Evolutionary conservation across 1,284 basidiomycete genomes (phyloP).

Genomic region (Leccinum pachyderme): DNA sequence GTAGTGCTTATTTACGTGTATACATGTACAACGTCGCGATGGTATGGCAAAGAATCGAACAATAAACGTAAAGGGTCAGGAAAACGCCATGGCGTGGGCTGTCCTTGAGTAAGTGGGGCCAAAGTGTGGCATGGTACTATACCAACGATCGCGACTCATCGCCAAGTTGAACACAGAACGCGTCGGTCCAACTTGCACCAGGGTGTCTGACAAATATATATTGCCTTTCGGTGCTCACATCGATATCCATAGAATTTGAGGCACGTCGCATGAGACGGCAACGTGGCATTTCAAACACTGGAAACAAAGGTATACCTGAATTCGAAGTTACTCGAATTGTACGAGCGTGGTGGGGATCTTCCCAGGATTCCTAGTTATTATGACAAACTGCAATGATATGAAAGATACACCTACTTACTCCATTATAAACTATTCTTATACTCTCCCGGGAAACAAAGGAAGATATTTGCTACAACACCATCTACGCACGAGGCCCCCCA

Average conservation of each 20-base stretch:
- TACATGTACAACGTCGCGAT: not conserved
- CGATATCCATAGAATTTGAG: not conserved
- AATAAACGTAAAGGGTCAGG: not conserved
- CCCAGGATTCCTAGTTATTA: slow-evolving; percentile 3
- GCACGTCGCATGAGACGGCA: too few species aligned
- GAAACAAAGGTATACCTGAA: not conserved
- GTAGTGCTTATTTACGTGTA: not conserved
- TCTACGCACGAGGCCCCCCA: slow-evolving; percentile 10
- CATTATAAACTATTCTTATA: slow-evolving; percentile 11
- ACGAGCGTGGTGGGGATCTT: slow-evolving; percentile 4
- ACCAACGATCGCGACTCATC: not conserved
- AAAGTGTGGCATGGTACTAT: not conserved
- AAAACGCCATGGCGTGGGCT: not conserved
- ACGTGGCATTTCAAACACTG: not conserved
- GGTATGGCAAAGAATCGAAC: not conserved
- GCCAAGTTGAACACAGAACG: not conserved
- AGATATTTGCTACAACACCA: slow-evolving; percentile 11
- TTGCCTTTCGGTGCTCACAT: not conserved
- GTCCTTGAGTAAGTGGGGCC: not conserved
- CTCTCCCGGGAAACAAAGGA: not conserved
- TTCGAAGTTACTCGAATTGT: not conserved
- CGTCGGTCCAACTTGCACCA: not conserved
- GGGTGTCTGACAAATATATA: too few species aligned
- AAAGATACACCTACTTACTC: slow-evolving; percentile 5
- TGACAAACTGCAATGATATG: slow-evolving; percentile 17